Evolutionary conservation across 179 eudicot genomes (phyloP).

Genomic region (Silene coronaria): DNA sequence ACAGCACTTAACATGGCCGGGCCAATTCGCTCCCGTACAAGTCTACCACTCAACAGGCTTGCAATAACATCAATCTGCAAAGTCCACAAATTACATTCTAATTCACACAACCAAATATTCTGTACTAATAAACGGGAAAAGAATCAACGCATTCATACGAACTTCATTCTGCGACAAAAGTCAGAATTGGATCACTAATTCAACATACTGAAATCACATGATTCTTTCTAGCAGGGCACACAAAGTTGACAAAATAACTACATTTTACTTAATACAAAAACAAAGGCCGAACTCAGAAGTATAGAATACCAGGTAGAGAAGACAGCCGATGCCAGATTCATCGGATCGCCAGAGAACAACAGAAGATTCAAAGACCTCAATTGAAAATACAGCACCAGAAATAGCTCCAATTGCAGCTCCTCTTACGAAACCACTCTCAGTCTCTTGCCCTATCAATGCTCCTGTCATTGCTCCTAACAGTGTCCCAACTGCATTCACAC

Average conservation of each 20-base stretch:
- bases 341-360: slow-evolving; percentile 87
- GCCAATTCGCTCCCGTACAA: slow-evolving; percentile 96
- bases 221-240: no score
- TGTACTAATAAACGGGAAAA: no score
- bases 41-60: slow-evolving; percentile 90
- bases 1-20: slow-evolving; percentile 99
- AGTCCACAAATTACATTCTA: not conserved
- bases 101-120: no score
- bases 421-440: slow-evolving; percentile 96
- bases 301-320: slow-evolving; percentile 73
- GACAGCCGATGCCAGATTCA: slow-evolving; percentile 84
- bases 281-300: no score
- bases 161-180: not conserved
- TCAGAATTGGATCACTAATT: not conserved
- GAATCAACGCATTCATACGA: not conserved
- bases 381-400: slow-evolving; percentile 98
- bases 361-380: slow-evolving; percentile 95
- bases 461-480: slow-evolving; percentile 95
- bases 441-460: slow-evolving; percentile 93
- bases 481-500: slow-evolving; percentile 71
- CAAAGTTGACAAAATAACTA: no score
- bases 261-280: no score
- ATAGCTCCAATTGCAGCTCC: slow-evolving; percentile 99
- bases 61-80: slow-evolving; percentile 90
- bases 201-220: not conserved